Conservation (phyloP, 2,329 filamentous ascomycete genomes). For the Dactylellina cionopaga region DNA sequence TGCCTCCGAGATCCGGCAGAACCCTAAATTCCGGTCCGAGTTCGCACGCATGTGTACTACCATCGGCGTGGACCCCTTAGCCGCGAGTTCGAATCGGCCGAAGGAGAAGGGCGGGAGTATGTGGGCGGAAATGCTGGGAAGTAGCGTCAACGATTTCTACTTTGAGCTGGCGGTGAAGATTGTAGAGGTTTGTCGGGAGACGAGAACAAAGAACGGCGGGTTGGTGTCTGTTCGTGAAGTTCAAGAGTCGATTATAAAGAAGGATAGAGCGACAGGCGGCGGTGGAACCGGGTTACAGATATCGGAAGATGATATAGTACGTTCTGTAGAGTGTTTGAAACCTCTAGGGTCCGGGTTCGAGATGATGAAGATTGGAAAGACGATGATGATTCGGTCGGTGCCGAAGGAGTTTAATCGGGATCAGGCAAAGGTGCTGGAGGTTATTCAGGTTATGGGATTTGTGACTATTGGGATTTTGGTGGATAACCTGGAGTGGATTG, state of each 20-base stretch:
- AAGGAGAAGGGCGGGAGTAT: slow-evolving; percentile 70
- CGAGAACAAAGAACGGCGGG: slow-evolving; percentile 88
- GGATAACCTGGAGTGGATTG: slow-evolving; percentile 85
- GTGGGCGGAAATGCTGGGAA: slow-evolving; percentile 91
- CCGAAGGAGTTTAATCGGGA: slow-evolving; percentile 95
- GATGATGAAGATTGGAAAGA: slow-evolving; percentile 82
- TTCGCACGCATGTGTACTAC: slow-evolving; percentile 98
- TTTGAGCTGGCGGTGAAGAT: slow-evolving; percentile 96
- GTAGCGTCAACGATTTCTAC: slow-evolving; percentile 96
- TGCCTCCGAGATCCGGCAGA: slow-evolving; percentile 92
- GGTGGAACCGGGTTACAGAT: slow-evolving; percentile 66
- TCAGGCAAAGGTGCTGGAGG: slow-evolving; percentile 90
- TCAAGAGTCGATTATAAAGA: slow-evolving; percentile 76
- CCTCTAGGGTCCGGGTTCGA: slow-evolving; percentile 89
- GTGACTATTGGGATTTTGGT: slow-evolving; percentile 90
- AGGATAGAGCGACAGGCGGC: slow-evolving; percentile 71
- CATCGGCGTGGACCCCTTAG: slow-evolving; percentile 93
- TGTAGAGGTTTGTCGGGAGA: slow-evolving; percentile 89
- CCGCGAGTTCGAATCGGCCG: slow-evolving; percentile 68
- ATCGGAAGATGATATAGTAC: slow-evolving; percentile 79
- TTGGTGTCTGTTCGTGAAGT: slow-evolving; percentile 86
- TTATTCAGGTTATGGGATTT: slow-evolving; percentile 75
- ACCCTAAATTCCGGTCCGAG: slow-evolving; percentile 92
- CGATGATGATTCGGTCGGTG: slow-evolving; percentile 88
- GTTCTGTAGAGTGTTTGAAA: slow-evolving; percentile 85